phyloP scores from a whole-genome alignment of 176 grass and related monocot genomes.

The Echinochloa phyllopogon region DNA sequence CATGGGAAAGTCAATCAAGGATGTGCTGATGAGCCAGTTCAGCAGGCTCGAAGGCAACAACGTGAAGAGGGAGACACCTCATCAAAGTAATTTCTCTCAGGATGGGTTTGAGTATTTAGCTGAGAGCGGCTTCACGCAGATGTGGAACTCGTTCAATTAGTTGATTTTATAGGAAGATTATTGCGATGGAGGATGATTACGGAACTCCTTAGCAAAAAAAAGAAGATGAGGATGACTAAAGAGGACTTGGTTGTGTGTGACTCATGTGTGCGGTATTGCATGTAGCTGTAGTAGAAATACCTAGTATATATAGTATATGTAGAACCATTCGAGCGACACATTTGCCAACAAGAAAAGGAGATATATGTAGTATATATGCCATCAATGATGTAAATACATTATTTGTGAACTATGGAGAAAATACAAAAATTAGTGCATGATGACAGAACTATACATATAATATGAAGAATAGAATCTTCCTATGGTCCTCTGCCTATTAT shows the following conservation, averaged over 20 bases:
- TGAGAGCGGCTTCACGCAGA: slow-evolving; percentile 71
- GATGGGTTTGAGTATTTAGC: slow-evolving; percentile 72
- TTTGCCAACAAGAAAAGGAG: slow-evolving; percentile 27
- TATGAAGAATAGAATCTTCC: slow-evolving; percentile 23
- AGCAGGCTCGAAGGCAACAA: slow-evolving; percentile 65
- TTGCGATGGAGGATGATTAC: slow-evolving; percentile 21
- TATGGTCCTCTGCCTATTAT: slow-evolving; percentile 11
- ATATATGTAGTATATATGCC: neutral
- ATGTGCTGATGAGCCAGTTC: slow-evolving; percentile 63
- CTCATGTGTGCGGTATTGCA: slow-evolving; percentile 46
- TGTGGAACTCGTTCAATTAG: slow-evolving; percentile 68
- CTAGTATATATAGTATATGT: neutral
- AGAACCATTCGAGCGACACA: slow-evolving; percentile 27
- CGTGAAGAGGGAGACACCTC: slow-evolving; percentile 65
- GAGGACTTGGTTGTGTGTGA: slow-evolving; percentile 38
- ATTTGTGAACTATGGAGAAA: slow-evolving; percentile 48
- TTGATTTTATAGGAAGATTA: slow-evolving; percentile 47
- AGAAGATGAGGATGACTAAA: neutral
- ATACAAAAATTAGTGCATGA: neutral
- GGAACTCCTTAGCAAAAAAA: neutral
- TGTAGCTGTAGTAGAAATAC: slow-evolving; percentile 43
- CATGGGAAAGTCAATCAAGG: slow-evolving; percentile 54
- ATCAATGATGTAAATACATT: slow-evolving; percentile 56
- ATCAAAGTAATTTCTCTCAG: slow-evolving; percentile 53
- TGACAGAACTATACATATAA: slow-evolving; percentile 8